Conservation (phyloP, 257 asterid species). For the Penstemon eatonii region DNA sequence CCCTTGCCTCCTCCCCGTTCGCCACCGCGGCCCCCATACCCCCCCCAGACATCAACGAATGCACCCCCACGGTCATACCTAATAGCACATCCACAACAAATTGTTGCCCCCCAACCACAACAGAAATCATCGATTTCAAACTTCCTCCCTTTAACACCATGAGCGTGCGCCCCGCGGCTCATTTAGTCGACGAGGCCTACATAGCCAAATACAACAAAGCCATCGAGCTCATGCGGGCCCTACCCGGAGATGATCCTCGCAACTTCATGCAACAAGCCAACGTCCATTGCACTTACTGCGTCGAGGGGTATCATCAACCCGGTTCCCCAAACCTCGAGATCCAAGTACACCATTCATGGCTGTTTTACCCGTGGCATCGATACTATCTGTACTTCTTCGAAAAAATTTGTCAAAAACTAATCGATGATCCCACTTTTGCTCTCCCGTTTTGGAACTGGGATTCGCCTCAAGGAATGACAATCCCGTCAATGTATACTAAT, state of each 20-base stretch:
- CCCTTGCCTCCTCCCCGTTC: slow-evolving; percentile 45
- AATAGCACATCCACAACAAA: slow-evolving; percentile 53
- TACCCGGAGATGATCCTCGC: slow-evolving; percentile 79
- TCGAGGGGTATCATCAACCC: slow-evolving; percentile 75
- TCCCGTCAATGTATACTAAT: slow-evolving; percentile 54
- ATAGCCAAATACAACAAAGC: slow-evolving; percentile 55
- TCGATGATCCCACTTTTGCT: slow-evolving; percentile 68
- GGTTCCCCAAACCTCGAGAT: slow-evolving; percentile 73
- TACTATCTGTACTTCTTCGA: slow-evolving; percentile 74
- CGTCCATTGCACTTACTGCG: slow-evolving; percentile 86
- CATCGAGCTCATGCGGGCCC: slow-evolving; percentile 62
- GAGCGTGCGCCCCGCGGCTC: slow-evolving; percentile 79
- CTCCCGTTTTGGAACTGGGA: slow-evolving; percentile 92
- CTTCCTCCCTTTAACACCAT: slow-evolving; percentile 44
- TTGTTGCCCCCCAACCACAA: slow-evolving; percentile 68
- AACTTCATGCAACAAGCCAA: slow-evolving; percentile 78
- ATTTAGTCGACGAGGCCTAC: slow-evolving; percentile 52
- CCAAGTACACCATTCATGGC: slow-evolving; percentile 80
- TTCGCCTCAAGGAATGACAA: slow-evolving; percentile 60
- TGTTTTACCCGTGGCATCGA: slow-evolving; percentile 72
- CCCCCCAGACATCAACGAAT: slow-evolving; percentile 65
- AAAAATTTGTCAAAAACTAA: slow-evolving; percentile 56
- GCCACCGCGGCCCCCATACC: slow-evolving; percentile 59
- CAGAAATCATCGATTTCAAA: slow-evolving; percentile 46
- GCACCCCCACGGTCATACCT: slow-evolving; percentile 74